Percentiles rank a stretch among this genome's conserved stretches.
Conservation (phyloP, 2,329 filamentous ascomycete genomes). For the Penicillium sp. region DNA sequence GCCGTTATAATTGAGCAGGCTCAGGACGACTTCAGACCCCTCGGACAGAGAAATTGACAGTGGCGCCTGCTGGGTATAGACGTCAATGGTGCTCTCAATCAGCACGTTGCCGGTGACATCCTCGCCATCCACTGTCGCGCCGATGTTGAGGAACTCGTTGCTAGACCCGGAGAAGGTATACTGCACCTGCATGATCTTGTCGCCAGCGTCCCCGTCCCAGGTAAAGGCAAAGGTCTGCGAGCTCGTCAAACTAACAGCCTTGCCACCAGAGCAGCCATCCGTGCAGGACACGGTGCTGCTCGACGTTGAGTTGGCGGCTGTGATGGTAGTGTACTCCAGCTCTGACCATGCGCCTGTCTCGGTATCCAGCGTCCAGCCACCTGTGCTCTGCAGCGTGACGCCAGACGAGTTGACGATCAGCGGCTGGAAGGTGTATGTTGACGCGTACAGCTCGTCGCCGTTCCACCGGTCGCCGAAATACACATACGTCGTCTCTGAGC, state of each 20-base stretch:
- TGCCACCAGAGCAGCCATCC: neutral
- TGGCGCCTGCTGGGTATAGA: neutral
- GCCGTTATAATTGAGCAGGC: neutral
- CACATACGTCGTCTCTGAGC: neutral
- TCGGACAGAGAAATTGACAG: neutral
- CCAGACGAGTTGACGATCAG: neutral
- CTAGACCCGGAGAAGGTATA: neutral
- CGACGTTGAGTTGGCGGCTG: neutral
- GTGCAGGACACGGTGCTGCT: neutral
- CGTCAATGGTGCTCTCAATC: neutral
- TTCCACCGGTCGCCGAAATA: neutral
- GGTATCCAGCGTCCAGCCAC: neutral
- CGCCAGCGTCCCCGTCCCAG: neutral
- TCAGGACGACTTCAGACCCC: neutral
- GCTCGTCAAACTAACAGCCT: neutral
- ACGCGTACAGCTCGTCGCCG: neutral
- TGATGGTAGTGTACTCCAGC: neutral
- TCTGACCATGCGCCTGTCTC: neutral
- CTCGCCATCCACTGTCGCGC: neutral
- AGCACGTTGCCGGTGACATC: neutral
- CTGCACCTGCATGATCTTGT: neutral
- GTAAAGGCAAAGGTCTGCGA: neutral
- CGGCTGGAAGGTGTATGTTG: neutral
- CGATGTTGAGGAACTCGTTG: neutral
- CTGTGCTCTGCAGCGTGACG: neutral